phyloP scores from a whole-genome alignment of 257 asterid species.

The Petunia secreta region DNA sequence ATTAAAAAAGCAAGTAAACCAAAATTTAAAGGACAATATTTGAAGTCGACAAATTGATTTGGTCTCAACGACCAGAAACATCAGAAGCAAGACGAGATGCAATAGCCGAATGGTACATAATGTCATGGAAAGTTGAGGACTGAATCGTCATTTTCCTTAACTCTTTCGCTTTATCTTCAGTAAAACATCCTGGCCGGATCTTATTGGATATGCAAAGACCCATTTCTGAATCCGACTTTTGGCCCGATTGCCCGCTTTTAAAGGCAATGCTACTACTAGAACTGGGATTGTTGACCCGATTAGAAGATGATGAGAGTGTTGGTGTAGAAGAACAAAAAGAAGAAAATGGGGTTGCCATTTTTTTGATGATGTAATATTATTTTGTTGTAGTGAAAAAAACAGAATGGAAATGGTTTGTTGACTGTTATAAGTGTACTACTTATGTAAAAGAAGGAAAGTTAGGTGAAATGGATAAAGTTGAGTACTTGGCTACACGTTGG shows the following conservation, averaged over 20 bases:
- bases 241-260: not conserved
- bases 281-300: constrained; percentile 11
- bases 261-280: not conserved
- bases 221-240: constrained; percentile 10
- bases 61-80: constrained; percentile 34
- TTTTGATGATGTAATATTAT: not conserved
- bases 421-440: no score
- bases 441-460: not conserved
- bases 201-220: constrained; percentile 38
- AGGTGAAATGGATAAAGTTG: constrained; percentile 34
- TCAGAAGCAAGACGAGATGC: constrained; percentile 85
- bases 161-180: constrained; percentile 74
- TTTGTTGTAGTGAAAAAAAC: not conserved
- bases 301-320: constrained; percentile 30
- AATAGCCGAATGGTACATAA: constrained; percentile 78
- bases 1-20: no score
- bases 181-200: constrained; percentile 51
- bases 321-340: constrained; percentile 30
- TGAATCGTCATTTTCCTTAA: constrained; percentile 56
- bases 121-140: constrained; percentile 54
- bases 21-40: no score
- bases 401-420: not conserved
- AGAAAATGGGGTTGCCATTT: constrained; percentile 37
- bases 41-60: no score
- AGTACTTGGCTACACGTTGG: constrained; percentile 28